Evolutionary conservation across 2,329 filamentous ascomycete species (phyloP), one percentile per base, ranked within the genome.

Genomic region (Sclerotinia glacialis): DNA sequence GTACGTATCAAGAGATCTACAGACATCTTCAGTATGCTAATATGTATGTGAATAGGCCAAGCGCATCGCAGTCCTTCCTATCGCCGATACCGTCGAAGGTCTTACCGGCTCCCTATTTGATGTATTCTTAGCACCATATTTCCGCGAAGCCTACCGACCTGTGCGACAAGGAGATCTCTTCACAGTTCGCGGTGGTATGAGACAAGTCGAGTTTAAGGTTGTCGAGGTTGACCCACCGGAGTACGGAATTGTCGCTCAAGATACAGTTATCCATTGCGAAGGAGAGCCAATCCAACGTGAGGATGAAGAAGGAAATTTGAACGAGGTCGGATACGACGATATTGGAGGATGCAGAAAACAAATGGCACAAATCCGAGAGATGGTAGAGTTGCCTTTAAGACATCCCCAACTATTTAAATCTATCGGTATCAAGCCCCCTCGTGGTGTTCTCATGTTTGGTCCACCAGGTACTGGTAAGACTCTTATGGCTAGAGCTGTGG

Each of bases 341-440:
- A 99, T 99, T 81, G 95, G 95, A 86, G 95, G 95, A 73, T 98
- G 95, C 86, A 88, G 95, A 77, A 99, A 99, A 84, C 95, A 99
- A 83, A 98, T 99, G 95, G 95, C 95, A 71, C 95, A 99, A 84
- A 97, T 99, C 75, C 92, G 95, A 78, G 95, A 99, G 80, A 89
- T 99, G 85, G 95, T 99, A 72, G 95, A 99, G 85, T 85, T 99
- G 73, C 95, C 95, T 69, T 86, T 99, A 69, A 89, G 95, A 77
- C 95, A 99, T 81, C 95, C 95, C 69, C 95, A 98, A 80, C 90
- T 99, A 61, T 99, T 99, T 90, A 99, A 98, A 86, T 98, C 94
- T 50, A 98, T 99, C 77, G 95, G 95, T 87, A 97, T 99, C 83
- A 99, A 99, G 87, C 95, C 95, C 66, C 95, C 95, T 55, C 93